These are phyloP conservation scores for Metarhizium sp. DNA, from an alignment of 2,329 filamentous ascomycete genomes.

Conservation along the genomic window DNA sequence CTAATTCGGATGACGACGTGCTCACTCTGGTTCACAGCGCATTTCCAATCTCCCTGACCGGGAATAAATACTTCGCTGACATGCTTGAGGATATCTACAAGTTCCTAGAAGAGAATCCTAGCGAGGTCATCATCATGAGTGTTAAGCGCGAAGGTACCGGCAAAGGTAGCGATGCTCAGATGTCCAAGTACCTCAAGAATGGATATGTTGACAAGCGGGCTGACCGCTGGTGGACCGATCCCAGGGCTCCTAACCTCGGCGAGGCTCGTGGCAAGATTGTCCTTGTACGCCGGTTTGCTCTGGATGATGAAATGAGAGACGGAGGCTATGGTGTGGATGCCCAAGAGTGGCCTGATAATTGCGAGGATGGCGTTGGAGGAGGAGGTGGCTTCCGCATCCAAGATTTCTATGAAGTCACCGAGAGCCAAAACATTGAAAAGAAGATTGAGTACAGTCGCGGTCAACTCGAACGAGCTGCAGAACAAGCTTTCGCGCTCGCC, in stretches of 20 bases:
- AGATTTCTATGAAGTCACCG: constrained; percentile 85
- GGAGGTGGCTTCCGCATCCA: constrained; percentile 75
- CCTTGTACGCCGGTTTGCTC: constrained; percentile 68
- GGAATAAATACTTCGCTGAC: constrained; percentile 67
- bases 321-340: constrained; percentile 51
- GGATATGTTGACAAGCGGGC: constrained; percentile 54
- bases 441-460: constrained; percentile 68
- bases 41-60: constrained; percentile 80
- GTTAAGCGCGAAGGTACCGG: constrained; percentile 88
- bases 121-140: constrained; percentile 76
- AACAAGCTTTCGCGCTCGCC: constrained; percentile 36
- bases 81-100: constrained; percentile 61
- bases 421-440: constrained; percentile 64
- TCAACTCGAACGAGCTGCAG: constrained; percentile 66
- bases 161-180: constrained; percentile 66
- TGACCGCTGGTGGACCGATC: constrained; percentile 68
- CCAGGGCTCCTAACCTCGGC: constrained; percentile 67
- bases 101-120: constrained; percentile 70
- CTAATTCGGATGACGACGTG: constrained; percentile 45
- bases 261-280: constrained; percentile 76
- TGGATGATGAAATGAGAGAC: constrained; percentile 45
- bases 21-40: constrained; percentile 81
- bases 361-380: constrained; percentile 59
- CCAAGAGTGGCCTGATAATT: constrained; percentile 78
- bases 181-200: constrained; percentile 62